Conservation (phyloP, 352 stramenopile genomes). For the Phytophthora hybrid region DNA sequence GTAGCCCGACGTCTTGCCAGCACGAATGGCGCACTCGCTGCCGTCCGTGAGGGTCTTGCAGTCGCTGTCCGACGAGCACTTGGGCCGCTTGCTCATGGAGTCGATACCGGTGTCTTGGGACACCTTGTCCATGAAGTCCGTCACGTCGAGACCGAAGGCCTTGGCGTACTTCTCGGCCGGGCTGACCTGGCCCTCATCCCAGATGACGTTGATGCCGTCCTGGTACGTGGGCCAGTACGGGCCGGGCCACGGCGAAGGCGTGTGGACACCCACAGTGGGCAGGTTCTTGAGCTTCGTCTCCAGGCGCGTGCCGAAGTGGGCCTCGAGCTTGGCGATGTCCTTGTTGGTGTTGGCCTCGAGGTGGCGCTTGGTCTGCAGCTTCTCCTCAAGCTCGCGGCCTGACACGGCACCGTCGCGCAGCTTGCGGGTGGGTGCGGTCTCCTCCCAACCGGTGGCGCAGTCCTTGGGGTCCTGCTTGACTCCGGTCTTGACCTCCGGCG, state of each 20-base stretch:
- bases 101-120: conserved; percentile 41
- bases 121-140: conserved; percentile 46
- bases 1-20: conserved; percentile 39
- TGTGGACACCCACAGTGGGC: conserved; percentile 19
- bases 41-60: conserved; percentile 23
- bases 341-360: conserved; percentile 28
- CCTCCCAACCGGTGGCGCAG: conserved; percentile 36
- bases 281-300: conserved; percentile 24
- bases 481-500: conserved; percentile 2
- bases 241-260: conserved; percentile 47
- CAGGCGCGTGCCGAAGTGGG: conserved; percentile 21
- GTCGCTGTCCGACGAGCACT: conserved; percentile 31
- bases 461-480: conserved; percentile 17
- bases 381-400: conserved; percentile 10
- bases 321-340: conserved; percentile 37
- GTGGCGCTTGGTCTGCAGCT: conserved; percentile 19
- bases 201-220: conserved; percentile 70
- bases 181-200: conserved; percentile 26
- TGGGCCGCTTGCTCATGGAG: conserved; percentile 16
- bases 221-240: conserved; percentile 72
- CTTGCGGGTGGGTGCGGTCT: conserved; percentile 9
- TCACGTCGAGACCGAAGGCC: conserved; percentile 49
- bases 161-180: conserved; percentile 58
- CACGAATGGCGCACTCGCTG: conserved; percentile 40
- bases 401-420: conserved; percentile 11